Base-by-base conservation (phyloP, 805 yeast genomes). In the Myxozyma neglecta region DNA sequence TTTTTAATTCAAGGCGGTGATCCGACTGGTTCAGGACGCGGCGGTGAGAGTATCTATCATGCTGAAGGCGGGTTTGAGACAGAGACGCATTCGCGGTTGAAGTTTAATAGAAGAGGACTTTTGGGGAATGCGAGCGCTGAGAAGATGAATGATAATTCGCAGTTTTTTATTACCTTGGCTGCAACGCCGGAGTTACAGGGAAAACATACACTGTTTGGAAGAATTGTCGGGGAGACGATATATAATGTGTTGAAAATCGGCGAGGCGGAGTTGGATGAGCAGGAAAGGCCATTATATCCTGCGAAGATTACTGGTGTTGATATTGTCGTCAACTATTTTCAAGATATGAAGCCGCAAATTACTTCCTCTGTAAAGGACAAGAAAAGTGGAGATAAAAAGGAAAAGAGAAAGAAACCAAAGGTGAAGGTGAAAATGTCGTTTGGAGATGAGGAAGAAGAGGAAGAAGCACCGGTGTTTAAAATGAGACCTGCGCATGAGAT, bases 71-170 rank as follows among this genome's bases (percentile, higher is more conserved):
- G 60, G n/a, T 72, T 75, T 52, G 66, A 68, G 45, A 75, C 74
- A 60, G 91, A 86, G 70, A 75, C 74, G 60, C 82, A 85, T 70
- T 71, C 81, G 1, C 72, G 90, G 37, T 71, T 87, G 47, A 73
- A 78, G 55, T 83, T 81, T 70, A 74, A 73, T 43, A 75, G 77
- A 45, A 76, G 87, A 53, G 91, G 90, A 0, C 70, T 82, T 8
- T 63, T 87, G 1, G 89, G 85, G 0, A 76, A 80, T 65, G 82
- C 82, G 11, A 76, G 75, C 53, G 64, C 71, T 24, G 74, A 46
- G 47, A 53, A 52, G 20, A 71, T 67, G 62, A 62, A 71, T 39
- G 76, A 73, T 47, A 69, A 70, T 39, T 77, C 79, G 9, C 77
- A 74, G 68, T 79, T 83, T 66, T 78, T 84, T 68, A 78, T 84